Evolutionary conservation across 192 early-diverging fungal species (phyloP), one percentile per base, ranked within the genome.

Genomic region (Gorgonomyces haynaldii): DNA sequence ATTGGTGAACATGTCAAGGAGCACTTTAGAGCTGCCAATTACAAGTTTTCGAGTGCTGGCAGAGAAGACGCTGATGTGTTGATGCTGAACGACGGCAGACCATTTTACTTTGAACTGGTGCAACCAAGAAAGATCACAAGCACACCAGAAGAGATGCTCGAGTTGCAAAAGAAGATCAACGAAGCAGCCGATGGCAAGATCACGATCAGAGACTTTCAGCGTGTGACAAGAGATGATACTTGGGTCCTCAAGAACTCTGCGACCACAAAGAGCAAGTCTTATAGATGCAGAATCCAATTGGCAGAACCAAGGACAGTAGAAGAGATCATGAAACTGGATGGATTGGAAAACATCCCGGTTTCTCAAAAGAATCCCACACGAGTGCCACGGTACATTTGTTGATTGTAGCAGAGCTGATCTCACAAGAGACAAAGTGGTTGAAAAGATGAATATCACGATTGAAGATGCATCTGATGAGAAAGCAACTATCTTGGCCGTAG

Each of bases 21-120:
- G 21, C 10, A 21, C 12, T 66, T 61, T 26, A 17, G 28, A 19
- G 17, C 45, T 21, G n/a, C 57, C 62, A 75, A 57, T 27, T 84
- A 80, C 60, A 90, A 85, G 45, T 83, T 96, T 57, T 71, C 77
- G 1, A 79, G 79, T 0, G 79, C 90, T 4, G 93, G 93, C 10
- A 78, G 90, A 16, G 93, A 96, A 56, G 93, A 96, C 61, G 81
- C 82, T 4, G 88, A 96, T 61, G 93, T 96, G 17, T 75, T 87
- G n/a, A 92, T 91, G 88, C 64, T 96, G 23, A 89, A 88, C 27
- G 67, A 70, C 26, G 93, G 93, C 17, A 65, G 93, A 13, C 93
- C 93, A 9, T 96, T 92, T 66, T 94, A 89, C 53, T 54, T 91
- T 19, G 89, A 92, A 48, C 48, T 93, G 32, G 68, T 81, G 3